A percentile compares a stretch with the other conserved stretches of the same genome.
Conservation (phyloP, 2,329 filamentous ascomycete species). For the Parafenestella ontariensis region DNA sequence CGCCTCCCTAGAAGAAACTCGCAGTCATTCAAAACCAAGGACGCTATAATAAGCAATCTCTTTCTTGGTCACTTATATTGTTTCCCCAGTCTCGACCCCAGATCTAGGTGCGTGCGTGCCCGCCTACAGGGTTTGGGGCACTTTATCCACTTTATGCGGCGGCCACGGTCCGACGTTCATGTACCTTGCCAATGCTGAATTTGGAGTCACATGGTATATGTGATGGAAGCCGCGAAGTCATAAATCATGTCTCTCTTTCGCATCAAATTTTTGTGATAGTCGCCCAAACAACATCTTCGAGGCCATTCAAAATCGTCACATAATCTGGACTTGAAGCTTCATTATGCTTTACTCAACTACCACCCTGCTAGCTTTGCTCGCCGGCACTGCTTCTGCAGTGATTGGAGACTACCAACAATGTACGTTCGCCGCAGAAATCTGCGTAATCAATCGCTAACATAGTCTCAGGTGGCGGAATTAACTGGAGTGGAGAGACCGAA, state of each 20-base stretch:
- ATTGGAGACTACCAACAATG: constrained; percentile 46
- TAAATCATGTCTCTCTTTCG: not conserved
- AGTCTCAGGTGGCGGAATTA: constrained; percentile 36
- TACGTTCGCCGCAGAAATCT: constrained; percentile 12
- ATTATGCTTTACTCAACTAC: constrained; percentile 33
- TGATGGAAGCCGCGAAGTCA: constrained; percentile 12
- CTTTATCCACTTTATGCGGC: constrained; percentile 34
- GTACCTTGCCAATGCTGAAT: constrained; percentile 20
- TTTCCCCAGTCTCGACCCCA: constrained; percentile 5
- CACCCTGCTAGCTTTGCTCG: constrained; percentile 29
- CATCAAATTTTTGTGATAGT: not conserved
- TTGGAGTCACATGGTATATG: constrained; percentile 26
- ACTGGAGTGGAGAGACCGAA: constrained; percentile 33
- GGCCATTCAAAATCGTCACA: not conserved
- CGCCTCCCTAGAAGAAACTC: not conserved
- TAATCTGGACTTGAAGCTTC: not conserved
- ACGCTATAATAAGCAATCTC: constrained; percentile 14
- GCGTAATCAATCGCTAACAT: constrained; percentile 2
- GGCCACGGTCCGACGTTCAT: constrained; percentile 39
- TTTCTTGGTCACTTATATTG: constrained; percentile 15
- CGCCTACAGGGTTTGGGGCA: constrained; percentile 10
- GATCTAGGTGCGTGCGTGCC: constrained; percentile 4
- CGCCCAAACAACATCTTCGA: not conserved
- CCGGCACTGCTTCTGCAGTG: constrained; percentile 30
- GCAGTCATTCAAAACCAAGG: constrained; percentile 1